These are phyloP conservation scores for Barnettozyma wickerhamii DNA, from an alignment of 805 yeast genomes.

Conservation along the genomic window DNA sequence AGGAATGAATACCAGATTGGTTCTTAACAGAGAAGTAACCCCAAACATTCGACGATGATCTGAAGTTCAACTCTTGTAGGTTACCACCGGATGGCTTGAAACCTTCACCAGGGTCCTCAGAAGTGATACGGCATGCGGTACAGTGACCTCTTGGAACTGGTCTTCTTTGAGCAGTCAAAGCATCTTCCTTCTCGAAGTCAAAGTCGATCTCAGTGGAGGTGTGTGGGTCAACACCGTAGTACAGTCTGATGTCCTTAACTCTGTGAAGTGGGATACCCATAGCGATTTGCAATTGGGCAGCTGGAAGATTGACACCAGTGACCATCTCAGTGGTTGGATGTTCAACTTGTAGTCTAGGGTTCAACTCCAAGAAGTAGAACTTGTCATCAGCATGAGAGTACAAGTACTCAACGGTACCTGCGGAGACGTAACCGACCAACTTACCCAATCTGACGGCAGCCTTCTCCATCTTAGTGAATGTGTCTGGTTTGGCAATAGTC, in stretches of 20 bases:
- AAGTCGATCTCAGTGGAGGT: constrained; percentile 87
- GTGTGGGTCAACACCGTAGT: constrained; percentile 96
- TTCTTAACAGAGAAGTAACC: constrained; percentile 98
- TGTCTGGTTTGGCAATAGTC: constrained; percentile 81
- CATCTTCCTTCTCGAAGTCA: constrained; percentile 69
- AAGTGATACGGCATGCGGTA: constrained; percentile 98
- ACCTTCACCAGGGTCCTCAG: constrained; percentile 99
- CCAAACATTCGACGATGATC: constrained; percentile 98
- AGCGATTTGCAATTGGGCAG: constrained; percentile 97
- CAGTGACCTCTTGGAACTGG: constrained; percentile 98
- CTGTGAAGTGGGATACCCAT: constrained; percentile 99
- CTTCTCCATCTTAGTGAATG: constrained; percentile 88
- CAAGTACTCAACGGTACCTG: constrained; percentile 98
- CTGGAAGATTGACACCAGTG: constrained; percentile 95
- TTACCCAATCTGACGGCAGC: constrained; percentile 97
- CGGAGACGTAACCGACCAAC: constrained; percentile 96
- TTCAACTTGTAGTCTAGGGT: constrained; percentile 98
- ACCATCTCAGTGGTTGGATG: constrained; percentile 99
- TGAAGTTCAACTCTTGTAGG: constrained; percentile 90
- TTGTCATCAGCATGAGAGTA: constrained; percentile 93
- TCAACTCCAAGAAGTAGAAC: constrained; percentile 92
- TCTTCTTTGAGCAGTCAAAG: constrained; percentile 76
- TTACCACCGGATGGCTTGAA: constrained; percentile 98
- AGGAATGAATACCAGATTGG: constrained; percentile 95
- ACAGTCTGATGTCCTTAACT: constrained; percentile 85